A percentile compares a stretch with the other conserved stretches of the same genome.
Conservation (phyloP, 1,139 yeast genomes). For the Blastobotrys capitulatus region DNA sequence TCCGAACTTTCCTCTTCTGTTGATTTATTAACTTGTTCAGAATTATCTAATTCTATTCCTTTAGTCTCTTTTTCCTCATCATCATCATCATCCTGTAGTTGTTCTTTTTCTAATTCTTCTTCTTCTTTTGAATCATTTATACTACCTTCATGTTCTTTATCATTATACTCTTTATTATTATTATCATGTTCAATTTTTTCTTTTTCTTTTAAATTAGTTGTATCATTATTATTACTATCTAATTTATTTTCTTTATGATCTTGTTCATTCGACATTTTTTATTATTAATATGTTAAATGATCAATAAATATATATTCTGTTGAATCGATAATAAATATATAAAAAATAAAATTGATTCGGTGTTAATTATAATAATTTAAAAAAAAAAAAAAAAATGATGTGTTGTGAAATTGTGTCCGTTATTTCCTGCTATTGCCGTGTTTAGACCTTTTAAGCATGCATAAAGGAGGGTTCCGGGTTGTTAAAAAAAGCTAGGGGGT, state of each 20-base stretch:
- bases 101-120: not conserved
- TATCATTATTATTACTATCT: not conserved
- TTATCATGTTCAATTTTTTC: not conserved
- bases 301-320: not conserved
- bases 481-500: no score
- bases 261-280: not conserved
- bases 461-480: no score
- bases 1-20: not conserved
- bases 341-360: not conserved
- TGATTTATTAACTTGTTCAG: not conserved
- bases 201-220: no score
- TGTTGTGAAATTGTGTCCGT: no score
- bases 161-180: no score
- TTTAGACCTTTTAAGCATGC: no score
- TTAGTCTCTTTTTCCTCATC: slow-evolving; percentile 6
- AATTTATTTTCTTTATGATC: not conserved
- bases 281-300: no score
- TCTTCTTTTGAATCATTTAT: no score
- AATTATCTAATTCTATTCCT: no score
- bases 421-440: no score
- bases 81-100: slow-evolving; percentile 7
- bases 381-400: not conserved
- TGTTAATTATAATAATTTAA: no score
- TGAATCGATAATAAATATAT: not conserved
- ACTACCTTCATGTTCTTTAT: no score